phyloP scores from a whole-genome alignment of 139 green algal species.

The Yamagishiella unicocca region DNA sequence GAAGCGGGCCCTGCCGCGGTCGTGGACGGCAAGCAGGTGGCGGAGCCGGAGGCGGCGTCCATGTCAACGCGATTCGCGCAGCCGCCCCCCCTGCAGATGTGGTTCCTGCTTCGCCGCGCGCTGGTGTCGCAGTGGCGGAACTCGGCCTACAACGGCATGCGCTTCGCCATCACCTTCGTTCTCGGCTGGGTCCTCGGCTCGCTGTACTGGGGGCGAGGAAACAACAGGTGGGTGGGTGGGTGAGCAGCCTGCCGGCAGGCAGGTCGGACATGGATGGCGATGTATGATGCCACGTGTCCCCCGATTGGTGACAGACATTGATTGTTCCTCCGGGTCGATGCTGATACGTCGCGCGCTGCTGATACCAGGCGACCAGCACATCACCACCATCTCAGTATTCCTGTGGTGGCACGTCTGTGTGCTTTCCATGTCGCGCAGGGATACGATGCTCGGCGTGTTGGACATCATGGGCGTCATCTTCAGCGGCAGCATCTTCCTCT shows the following conservation, averaged over 20 bases:
- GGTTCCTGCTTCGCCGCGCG: conserved; percentile 33
- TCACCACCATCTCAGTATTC: too few relatives aligned
- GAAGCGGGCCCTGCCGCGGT: neutral
- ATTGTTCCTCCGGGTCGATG: too few relatives aligned
- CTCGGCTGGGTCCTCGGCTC: conserved; percentile 12
- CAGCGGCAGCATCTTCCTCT: conserved; percentile 55
- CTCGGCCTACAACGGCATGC: conserved; percentile 22
- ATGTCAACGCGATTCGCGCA: conserved; percentile 1
- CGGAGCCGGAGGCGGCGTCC: neutral
- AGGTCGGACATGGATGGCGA: too few relatives aligned
- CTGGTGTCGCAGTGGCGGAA: conserved; percentile 32
- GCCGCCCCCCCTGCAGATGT: neutral
- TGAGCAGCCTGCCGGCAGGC: too few relatives aligned
- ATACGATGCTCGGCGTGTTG: conserved; percentile 44
- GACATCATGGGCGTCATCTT: conserved; percentile 77
- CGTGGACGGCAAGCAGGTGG: neutral
- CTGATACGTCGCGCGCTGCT: too few relatives aligned
- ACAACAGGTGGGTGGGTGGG: conserved; percentile 9
- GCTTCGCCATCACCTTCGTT: neutral
- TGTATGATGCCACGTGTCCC: too few relatives aligned
- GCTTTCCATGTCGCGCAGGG: too few relatives aligned
- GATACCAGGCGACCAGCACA: too few relatives aligned
- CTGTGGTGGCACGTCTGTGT: too few relatives aligned
- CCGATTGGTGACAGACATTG: too few relatives aligned
- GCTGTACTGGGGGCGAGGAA: conserved; percentile 20